Evolutionary conservation across 352 stramenopile species (phyloP).

Genomic region (Phytophthora foliorum): DNA sequence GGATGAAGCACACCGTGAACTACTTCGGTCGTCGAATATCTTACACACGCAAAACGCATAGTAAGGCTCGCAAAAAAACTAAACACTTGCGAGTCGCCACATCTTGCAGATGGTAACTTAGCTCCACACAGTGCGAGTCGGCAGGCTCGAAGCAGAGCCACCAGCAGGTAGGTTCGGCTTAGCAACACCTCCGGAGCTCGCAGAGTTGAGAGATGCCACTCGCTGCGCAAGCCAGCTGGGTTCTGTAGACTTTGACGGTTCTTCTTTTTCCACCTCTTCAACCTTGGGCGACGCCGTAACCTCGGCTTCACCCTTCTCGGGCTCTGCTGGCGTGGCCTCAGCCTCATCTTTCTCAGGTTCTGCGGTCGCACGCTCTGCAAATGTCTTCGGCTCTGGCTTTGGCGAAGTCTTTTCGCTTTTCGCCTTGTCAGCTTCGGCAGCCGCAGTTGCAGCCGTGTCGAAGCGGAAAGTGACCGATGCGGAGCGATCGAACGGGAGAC

Average conservation of each 20-base stretch:
- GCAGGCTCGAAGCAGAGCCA: conserved; percentile 42
- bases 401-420: conserved; percentile 26
- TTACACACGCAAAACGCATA: conserved; percentile 44
- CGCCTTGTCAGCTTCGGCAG: conserved; percentile 45
- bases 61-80: conserved; percentile 7
- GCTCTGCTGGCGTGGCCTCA: conserved; percentile 17
- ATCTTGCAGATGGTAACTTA: conserved; percentile 37
- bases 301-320: conserved; percentile 22
- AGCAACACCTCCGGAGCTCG: conserved; percentile 19
- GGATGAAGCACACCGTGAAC: conserved; percentile 24
- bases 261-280: conserved; percentile 30
- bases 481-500: conserved; percentile 70
- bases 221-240: conserved; percentile 40
- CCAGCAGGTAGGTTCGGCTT: conserved; percentile 37
- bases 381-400: conserved; percentile 19
- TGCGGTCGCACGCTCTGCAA: conserved; percentile 7
- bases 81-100: conserved; percentile 14
- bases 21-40: conserved; percentile 39
- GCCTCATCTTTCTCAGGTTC: conserved; percentile 18
- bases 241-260: conserved; percentile 26
- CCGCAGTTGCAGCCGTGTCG: conserved; percentile 44
- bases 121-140: conserved; percentile 68
- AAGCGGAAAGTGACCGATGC: conserved; percentile 74
- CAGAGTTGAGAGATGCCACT: conserved; percentile 39
- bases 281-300: conserved; percentile 14